Evolutionary conservation across 768 basidiomycete genomes (phyloP).

Genomic region (Mycena vitilis): DNA sequence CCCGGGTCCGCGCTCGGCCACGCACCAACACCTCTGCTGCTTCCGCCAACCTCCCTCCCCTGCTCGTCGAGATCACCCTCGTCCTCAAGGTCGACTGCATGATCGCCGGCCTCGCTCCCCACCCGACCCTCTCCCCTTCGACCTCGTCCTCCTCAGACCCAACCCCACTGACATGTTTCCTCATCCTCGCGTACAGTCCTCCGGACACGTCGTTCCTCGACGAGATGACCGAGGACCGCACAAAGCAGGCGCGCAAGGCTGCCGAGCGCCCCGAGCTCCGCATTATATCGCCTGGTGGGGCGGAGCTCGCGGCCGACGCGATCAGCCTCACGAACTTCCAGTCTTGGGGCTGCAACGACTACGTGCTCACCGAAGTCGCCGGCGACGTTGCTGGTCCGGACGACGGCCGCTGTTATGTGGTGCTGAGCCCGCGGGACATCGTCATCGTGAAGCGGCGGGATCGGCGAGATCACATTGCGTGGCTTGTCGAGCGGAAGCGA

Average conservation of each 20-base stretch:
- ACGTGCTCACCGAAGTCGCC: constrained; percentile 72
- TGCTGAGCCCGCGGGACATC: constrained; percentile 87
- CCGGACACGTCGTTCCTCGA: constrained; percentile 77
- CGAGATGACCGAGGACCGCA: constrained; percentile 79
- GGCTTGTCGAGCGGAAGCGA: constrained; percentile 87
- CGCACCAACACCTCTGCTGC: constrained; percentile 56
- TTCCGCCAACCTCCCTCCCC: constrained; percentile 63
- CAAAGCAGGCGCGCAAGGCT: constrained; percentile 81
- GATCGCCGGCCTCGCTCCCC: constrained; percentile 91
- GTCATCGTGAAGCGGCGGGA: constrained; percentile 91
- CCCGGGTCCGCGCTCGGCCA: constrained; percentile 76
- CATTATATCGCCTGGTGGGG: constrained; percentile 89
- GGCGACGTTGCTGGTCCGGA: constrained; percentile 44
- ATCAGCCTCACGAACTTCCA: constrained; percentile 83
- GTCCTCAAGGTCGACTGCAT: constrained; percentile 95
- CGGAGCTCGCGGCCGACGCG: constrained; percentile 89
- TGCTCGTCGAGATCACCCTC: constrained; percentile 88
- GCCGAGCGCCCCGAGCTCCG: constrained; percentile 95
- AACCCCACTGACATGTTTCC: constrained; percentile 71
- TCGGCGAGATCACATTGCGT: constrained; percentile 87
- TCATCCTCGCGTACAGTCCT: constrained; percentile 89
- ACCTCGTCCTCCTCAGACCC: constrained; percentile 28
- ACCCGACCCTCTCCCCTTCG: constrained; percentile 45
- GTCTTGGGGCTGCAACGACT: constrained; percentile 93
- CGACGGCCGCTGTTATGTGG: constrained; percentile 74